Percentiles rank a stretch among this genome's conserved stretches.
Evolutionary conservation across 148 eudicot genomes (phyloP).

Genomic region (Oxyria digyna): DNA sequence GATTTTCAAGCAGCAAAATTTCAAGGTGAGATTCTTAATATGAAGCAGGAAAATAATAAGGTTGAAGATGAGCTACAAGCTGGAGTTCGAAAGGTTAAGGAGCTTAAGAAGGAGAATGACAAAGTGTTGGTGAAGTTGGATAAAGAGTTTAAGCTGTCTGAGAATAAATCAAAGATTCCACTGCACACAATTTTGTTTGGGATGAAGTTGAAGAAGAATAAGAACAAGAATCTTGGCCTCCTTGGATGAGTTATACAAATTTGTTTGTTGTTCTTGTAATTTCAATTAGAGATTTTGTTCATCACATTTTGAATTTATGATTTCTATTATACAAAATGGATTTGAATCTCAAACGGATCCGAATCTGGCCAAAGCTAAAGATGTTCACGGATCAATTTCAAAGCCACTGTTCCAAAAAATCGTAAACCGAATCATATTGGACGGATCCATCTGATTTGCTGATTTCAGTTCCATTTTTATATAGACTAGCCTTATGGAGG

Average conservation of each 20-base stretch:
- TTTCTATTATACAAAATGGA: too few relatives aligned
- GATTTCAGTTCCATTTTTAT: too few relatives aligned
- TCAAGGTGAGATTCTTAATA: conserved; percentile 63
- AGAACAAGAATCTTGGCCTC: neutral
- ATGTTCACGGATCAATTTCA: too few relatives aligned
- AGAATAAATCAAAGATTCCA: conserved; percentile 32
- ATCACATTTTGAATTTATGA: too few relatives aligned
- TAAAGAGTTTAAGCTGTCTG: conserved; percentile 39
- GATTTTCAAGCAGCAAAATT: conserved; percentile 49
- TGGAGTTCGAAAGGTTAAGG: conserved; percentile 37
- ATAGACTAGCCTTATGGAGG: too few relatives aligned
- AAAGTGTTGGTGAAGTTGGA: conserved; percentile 35
- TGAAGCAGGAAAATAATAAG: conserved; percentile 68
- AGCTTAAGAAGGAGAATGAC: conserved; percentile 34
- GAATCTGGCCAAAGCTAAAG: too few relatives aligned
- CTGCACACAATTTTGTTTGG: conserved; percentile 62
- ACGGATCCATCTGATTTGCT: too few relatives aligned
- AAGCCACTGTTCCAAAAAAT: too few relatives aligned
- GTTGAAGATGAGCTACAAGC: conserved; percentile 48
- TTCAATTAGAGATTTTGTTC: neutral
- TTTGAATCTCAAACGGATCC: too few relatives aligned
- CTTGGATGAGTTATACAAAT: neutral
- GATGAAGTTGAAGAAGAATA: conserved; percentile 44
- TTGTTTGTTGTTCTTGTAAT: neutral
- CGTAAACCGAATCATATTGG: too few relatives aligned